Percentiles rank a stretch among this genome's conserved stretches.
Evolutionary conservation across 106 monocot species (phyloP).

Genomic region (Dioscorea dumetorum): DNA sequence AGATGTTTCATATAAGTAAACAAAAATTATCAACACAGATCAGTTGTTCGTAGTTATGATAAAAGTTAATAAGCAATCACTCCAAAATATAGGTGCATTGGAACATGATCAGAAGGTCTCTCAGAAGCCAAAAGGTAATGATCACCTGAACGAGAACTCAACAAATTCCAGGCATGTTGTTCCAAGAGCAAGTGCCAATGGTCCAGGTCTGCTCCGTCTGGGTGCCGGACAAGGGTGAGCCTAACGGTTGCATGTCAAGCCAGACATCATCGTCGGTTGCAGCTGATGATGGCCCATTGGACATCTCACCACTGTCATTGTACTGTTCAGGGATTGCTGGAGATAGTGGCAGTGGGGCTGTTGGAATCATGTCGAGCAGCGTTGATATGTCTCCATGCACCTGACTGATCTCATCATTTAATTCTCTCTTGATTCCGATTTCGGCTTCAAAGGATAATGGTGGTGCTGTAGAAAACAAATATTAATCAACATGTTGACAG

Average conservation of each 20-base stretch:
- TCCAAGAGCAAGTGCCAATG: slow-evolving; percentile 25
- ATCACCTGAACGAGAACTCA: not conserved
- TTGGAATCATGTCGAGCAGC: slow-evolving; percentile 29
- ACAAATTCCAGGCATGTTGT: slow-evolving; percentile 26
- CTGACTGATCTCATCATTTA: not conserved
- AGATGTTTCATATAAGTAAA: not conserved
- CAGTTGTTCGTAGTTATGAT: not conserved
- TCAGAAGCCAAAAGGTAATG: too few relatives aligned
- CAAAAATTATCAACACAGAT: not conserved
- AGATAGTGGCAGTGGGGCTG: not conserved
- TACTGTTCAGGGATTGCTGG: slow-evolving; percentile 3
- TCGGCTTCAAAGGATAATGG: slow-evolving; percentile 1
- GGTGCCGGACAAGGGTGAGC: slow-evolving; percentile 6
- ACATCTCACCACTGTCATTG: slow-evolving; percentile 15
- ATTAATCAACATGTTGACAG: not conserved
- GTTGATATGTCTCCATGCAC: slow-evolving; percentile 21
- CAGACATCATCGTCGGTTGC: slow-evolving; percentile 29
- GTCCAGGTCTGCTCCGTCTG: slow-evolving; percentile 27
- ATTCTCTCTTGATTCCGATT: slow-evolving; percentile 9
- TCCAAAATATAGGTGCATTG: not conserved
- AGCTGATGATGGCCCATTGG: slow-evolving; percentile 37
- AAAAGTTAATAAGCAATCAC: not conserved
- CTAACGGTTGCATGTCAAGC: slow-evolving; percentile 28
- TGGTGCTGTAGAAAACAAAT: not conserved
- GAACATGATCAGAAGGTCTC: not conserved